phyloP scores from a whole-genome alignment of 331 rosid species.

The Quercus phellos region DNA sequence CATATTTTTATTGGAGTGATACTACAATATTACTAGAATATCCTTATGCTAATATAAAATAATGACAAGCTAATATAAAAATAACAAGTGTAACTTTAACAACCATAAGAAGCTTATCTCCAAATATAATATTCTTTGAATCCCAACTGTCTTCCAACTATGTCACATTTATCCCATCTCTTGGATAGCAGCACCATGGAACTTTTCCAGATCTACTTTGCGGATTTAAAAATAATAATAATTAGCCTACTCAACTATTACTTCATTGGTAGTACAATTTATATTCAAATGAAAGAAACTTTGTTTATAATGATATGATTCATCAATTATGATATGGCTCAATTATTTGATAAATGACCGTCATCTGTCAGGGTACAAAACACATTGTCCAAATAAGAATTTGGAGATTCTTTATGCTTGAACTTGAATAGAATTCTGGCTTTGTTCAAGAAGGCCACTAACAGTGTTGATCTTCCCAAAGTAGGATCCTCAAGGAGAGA shows the following conservation, averaged over 20 bases:
- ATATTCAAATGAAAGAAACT: not conserved
- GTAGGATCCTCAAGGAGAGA: not conserved
- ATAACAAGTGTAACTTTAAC: too few relatives aligned
- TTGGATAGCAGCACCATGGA: not conserved
- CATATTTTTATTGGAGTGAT: too few relatives aligned
- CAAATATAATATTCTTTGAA: not conserved
- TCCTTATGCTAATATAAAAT: too few relatives aligned
- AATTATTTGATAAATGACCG: not conserved
- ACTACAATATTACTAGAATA: too few relatives aligned
- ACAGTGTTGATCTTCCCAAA: not conserved
- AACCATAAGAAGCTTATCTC: not conserved
- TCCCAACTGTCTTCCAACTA: not conserved
- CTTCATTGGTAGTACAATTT: not conserved
- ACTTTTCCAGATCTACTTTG: not conserved
- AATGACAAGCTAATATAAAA: too few relatives aligned
- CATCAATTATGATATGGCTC: not conserved
- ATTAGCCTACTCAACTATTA: not conserved
- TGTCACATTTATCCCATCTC: not conserved
- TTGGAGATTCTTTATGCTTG: not conserved
- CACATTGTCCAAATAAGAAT: not conserved
- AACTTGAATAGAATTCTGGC: not conserved
- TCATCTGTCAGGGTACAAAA: not conserved
- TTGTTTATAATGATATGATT: not conserved
- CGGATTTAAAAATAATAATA: not conserved
- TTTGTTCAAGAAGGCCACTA: not conserved